Evolutionary conservation across 1,284 basidiomycete species (phyloP).

Genomic region (Singerocomus inundabilis): DNA sequence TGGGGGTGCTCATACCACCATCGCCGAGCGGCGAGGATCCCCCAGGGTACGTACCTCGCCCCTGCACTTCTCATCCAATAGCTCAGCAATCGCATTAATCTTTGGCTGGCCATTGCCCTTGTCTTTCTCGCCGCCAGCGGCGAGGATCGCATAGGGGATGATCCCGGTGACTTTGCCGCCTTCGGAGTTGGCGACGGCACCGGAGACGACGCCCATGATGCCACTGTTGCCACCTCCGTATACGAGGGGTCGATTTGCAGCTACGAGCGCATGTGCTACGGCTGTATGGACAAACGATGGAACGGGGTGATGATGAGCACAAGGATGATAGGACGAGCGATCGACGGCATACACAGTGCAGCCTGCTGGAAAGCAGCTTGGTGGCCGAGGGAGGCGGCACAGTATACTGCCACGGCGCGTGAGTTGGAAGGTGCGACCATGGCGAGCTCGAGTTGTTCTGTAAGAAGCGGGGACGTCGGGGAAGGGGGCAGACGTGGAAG

Average conservation of each 20-base stretch:
- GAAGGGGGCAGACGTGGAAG: too few species aligned
- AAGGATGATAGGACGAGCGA: not conserved
- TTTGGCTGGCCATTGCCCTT: conserved; percentile 36
- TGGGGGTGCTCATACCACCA: not conserved
- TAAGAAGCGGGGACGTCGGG: not conserved
- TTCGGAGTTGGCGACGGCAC: conserved; percentile 54
- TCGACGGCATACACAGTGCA: conserved; percentile 60
- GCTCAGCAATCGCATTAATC: conserved; percentile 31
- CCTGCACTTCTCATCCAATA: conserved; percentile 40
- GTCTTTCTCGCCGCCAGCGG: conserved; percentile 60
- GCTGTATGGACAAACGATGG: conserved; percentile 40
- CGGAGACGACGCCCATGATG: conserved; percentile 85
- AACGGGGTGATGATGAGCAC: conserved; percentile 1
- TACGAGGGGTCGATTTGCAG: conserved; percentile 63
- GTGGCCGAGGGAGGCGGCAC: conserved; percentile 71
- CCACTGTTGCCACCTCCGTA: conserved; percentile 87
- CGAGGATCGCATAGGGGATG: conserved; percentile 74
- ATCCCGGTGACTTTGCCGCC: conserved; percentile 83
- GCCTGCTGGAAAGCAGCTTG: conserved; percentile 61
- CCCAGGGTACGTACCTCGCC: conserved; percentile 40
- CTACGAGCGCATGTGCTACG: conserved; percentile 72
- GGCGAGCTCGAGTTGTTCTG: conserved; percentile 14
- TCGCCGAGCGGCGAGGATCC: not conserved
- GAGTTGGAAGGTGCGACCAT: conserved; percentile 35
- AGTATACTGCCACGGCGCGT: conserved; percentile 71